phyloP scores from a whole-genome alignment of 805 yeast genomes.

The Ogataea nitratoaversa region DNA sequence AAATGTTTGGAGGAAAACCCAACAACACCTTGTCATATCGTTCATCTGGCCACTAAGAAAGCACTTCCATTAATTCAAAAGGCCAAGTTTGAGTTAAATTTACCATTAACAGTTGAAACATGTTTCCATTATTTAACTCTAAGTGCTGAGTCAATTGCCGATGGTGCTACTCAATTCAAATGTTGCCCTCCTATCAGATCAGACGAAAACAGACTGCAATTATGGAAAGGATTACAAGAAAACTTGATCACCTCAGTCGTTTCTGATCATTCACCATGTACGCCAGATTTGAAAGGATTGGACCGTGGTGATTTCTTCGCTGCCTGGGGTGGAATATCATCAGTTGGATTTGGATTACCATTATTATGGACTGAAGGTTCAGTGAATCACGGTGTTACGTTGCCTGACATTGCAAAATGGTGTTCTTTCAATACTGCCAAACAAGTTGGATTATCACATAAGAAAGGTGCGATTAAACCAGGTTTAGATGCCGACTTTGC shows the following conservation, averaged over 20 bases:
- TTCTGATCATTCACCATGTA: conserved; percentile 94
- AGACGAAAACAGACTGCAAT: conserved; percentile 59
- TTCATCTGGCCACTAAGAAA: conserved; percentile 81
- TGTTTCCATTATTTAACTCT: conserved; percentile 89
- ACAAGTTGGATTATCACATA: conserved; percentile 72
- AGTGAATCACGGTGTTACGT: conserved; percentile 29
- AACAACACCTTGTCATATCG: conserved; percentile 73
- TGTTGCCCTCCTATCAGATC: conserved; percentile 94
- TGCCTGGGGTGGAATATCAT: conserved; percentile 96
- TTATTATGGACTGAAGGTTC: conserved; percentile 73
- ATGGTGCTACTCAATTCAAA: conserved; percentile 77
- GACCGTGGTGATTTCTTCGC: conserved; percentile 81
- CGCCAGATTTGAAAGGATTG: conserved; percentile 81
- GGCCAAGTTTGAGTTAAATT: conserved; percentile 49
- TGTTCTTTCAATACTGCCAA: conserved; percentile 77
- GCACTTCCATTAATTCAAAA: conserved; percentile 69
- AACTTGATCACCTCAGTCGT: conserved; percentile 79
- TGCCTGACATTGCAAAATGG: conserved; percentile 71
- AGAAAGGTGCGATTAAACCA: conserved; percentile 65
- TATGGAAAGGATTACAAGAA: conserved; percentile 74
- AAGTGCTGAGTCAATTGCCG: conserved; percentile 71
- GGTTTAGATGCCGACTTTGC: conserved; percentile 90
- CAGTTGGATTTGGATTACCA: conserved; percentile 88
- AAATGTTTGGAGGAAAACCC: conserved; percentile 56
- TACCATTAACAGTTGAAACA: conserved; percentile 82